phyloP scores from a whole-genome alignment of 257 asterid species.

The Nicotiana tomentosiformis region DNA sequence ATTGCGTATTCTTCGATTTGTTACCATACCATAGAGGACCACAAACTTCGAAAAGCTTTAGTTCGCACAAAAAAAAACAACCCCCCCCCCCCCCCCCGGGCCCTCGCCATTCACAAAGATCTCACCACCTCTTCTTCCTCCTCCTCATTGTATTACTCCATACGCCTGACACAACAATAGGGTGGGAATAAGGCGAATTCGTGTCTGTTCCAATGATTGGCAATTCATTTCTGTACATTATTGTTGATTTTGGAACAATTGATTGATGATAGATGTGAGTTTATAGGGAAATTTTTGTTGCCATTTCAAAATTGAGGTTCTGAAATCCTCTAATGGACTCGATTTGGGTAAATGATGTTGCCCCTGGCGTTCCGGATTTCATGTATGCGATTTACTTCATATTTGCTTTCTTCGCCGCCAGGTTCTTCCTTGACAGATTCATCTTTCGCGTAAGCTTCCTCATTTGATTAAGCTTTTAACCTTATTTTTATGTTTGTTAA shows the following conservation, averaged over 20 bases:
- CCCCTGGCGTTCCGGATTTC: conserved; percentile 48
- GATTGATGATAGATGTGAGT: no score
- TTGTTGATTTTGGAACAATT: no score
- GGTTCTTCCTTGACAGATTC: conserved; percentile 68
- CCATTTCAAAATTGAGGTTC: neutral
- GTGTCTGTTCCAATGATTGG: no score
- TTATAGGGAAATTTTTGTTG: no score
- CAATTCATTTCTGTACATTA: neutral
- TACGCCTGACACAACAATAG: no score
- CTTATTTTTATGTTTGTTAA: no score
- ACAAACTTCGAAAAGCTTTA: no score
- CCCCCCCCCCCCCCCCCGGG: no score
- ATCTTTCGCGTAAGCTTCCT: conserved; percentile 56
- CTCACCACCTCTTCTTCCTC: neutral
- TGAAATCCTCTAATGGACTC: conserved; percentile 41
- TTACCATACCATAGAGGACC: no score
- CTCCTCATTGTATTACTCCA: neutral
- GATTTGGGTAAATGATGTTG: conserved; percentile 39
- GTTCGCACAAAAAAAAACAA: no score
- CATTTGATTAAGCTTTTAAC: neutral
- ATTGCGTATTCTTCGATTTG: no score
- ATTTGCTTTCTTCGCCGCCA: conserved; percentile 44
- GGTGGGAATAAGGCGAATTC: no score
- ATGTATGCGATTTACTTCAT: conserved; percentile 41
- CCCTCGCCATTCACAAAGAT: conserved; percentile 12